These are phyloP conservation scores for Tuber melanosporum DNA, from an alignment of 495 filamentous ascomycete species.

Conservation along the genomic window DNA sequence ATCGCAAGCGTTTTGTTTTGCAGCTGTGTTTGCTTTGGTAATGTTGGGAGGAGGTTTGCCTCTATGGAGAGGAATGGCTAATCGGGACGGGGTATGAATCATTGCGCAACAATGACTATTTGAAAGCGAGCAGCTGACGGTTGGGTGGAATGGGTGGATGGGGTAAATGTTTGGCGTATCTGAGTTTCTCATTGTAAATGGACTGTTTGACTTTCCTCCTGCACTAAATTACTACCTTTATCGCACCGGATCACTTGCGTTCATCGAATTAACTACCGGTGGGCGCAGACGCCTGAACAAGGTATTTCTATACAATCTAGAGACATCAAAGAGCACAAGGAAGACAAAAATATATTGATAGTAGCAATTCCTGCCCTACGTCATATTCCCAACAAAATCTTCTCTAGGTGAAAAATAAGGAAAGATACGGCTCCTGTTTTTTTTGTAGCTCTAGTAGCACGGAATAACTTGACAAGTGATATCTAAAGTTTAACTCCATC, in stretches of 20 bases:
- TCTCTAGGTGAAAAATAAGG: background rate
- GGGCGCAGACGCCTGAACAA: background rate
- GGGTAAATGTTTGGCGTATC: constrained; percentile 1
- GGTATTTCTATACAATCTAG: background rate
- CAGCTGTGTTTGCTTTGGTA: constrained; percentile 90
- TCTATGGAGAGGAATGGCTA: constrained; percentile 44
- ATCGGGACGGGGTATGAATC: constrained; percentile 17
- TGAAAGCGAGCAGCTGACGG: background rate
- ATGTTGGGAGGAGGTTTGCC: constrained; percentile 77
- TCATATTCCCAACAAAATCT: background rate
- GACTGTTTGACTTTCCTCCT: background rate
- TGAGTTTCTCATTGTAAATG: background rate
- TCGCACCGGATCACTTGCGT: background rate
- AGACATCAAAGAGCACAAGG: background rate
- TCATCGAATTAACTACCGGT: background rate
- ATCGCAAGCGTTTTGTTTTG: constrained; percentile 89
- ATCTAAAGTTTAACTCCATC: background rate
- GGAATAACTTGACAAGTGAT: background rate
- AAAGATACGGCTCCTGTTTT: background rate
- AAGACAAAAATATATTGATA: background rate
- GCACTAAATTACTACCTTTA: background rate
- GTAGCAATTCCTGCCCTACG: background rate
- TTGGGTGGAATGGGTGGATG: background rate
- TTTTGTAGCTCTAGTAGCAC: background rate
- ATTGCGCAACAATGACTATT: background rate